Base-by-base conservation (phyloP, 2,329 filamentous ascomycete genomes). In the Fusarium gaditjirri region DNA sequence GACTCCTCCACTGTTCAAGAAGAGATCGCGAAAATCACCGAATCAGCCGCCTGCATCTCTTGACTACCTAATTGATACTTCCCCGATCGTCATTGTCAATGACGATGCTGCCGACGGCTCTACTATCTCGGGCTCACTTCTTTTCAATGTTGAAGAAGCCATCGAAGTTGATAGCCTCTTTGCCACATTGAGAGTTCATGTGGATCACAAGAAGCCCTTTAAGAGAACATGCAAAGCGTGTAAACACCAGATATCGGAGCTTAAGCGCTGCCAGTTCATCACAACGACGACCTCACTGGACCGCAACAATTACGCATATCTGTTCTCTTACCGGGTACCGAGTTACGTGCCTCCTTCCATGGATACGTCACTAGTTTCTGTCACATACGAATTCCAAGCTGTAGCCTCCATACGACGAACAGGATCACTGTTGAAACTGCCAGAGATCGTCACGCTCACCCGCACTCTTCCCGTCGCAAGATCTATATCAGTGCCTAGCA, bases 271-370 rank as follows among this genome's bases (percentile, higher is more conserved):
- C 35, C 38, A 52, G 1, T 60, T 76, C 3, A 52, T 76, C 11
- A 42, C n/a, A n/a, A 49, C 55, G 10, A 13, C 49, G 1, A 55
- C 29, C 0, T 47, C 23, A 5, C 23, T 76, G 0, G 9, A 41
- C 2, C 31, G 8, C 6, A 46, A 61, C 1, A 46, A 6, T 11
- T 52, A 75, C 16, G 38, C 89, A 38, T 96, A 95, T 78, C 95
- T 95, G 27, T 97, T 97, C 81, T 97, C 94, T 75, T 91, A 94
- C 72, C 86, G 97, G 49, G 88, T 98, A 36, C 91, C 92, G 1
- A 95, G 95, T 21, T 88, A 95, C 76, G 86, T 97, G 3, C 95
- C 95, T 2, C 93, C 94, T 1, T 92, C 91, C 31, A 93, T 93
- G 76, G 91, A 94, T 76, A 92, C 92, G 41, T 84, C 88, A 2